These are phyloP conservation scores for Pythium dissimile DNA, from an alignment of 352 stramenopile species.

Conservation along the genomic window DNA sequence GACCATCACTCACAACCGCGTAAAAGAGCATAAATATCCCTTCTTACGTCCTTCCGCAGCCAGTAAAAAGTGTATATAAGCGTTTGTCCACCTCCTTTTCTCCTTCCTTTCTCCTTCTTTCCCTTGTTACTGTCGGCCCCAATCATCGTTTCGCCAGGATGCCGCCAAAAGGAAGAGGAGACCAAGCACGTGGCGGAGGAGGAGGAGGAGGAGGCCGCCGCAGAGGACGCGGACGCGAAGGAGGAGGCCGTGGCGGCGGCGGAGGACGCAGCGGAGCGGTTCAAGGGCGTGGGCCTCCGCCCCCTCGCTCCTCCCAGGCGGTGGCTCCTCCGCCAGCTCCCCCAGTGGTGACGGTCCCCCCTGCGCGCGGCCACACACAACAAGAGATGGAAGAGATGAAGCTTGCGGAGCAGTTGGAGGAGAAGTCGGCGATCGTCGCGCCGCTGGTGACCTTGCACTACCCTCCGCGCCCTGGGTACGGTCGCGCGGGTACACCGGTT, in stretches of 20 bases:
- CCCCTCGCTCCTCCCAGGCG: no score
- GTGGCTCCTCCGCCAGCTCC: no score
- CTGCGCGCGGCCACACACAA: not conserved
- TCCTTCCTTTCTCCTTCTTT: not conserved
- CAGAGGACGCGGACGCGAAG: constrained; percentile 1
- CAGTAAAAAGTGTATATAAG: not conserved
- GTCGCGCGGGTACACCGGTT: constrained; percentile 32
- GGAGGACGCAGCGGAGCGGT: no score
- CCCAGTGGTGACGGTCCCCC: constrained; percentile 2
- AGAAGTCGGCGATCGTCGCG: constrained; percentile 34
- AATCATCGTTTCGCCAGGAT: constrained; percentile 3
- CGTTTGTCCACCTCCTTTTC: not conserved
- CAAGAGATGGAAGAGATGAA: constrained; percentile 2
- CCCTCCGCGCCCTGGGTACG: constrained; percentile 53
- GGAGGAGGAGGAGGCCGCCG: not conserved
- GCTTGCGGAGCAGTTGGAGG: constrained; percentile 31
- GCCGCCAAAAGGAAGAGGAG: constrained; percentile 13
- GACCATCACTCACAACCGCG: constrained; percentile 3
- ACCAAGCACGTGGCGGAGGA: constrained; percentile 1
- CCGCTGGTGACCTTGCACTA: constrained; percentile 41
- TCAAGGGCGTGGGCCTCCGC: no score
- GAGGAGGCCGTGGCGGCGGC: no score
- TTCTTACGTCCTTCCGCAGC: not conserved
- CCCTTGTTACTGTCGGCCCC: not conserved
- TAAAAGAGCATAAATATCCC: no score